phyloP scores from a whole-genome alignment of 2,329 filamentous ascomycete species.

The Huntiella abstrusa region DNA sequence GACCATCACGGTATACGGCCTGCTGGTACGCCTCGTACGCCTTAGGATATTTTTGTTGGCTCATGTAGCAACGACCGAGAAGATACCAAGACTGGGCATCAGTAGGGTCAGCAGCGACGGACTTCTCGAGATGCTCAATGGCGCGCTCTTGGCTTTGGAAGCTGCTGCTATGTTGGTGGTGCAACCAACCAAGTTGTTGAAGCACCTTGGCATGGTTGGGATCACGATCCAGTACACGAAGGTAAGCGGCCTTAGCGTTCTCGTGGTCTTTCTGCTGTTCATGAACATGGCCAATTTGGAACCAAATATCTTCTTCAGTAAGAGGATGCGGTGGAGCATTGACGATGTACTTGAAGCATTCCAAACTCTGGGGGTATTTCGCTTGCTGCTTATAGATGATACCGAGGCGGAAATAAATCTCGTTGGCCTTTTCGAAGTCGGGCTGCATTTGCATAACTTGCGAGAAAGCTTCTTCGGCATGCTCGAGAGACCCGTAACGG shows the following conservation, averaged over 20 bases:
- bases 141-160: conserved; percentile 89
- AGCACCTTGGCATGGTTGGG: conserved; percentile 95
- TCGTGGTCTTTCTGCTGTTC: conserved; percentile 99
- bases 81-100: conserved; percentile 99
- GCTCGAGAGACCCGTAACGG: conserved; percentile 85
- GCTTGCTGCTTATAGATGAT: conserved; percentile 99
- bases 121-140: conserved; percentile 94
- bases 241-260: conserved; percentile 78
- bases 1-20: conserved; percentile 90
- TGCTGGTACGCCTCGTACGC: conserved; percentile 98
- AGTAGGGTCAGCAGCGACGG: conserved; percentile 76
- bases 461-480: conserved; percentile 94
- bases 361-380: conserved; percentile 79
- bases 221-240: conserved; percentile 81
- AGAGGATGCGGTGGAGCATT: conserved; percentile 77
- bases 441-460: conserved; percentile 98
- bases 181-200: conserved; percentile 92
- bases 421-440: conserved; percentile 94
- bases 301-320: conserved; percentile 98
- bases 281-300: conserved; percentile 96
- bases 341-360: conserved; percentile 98
- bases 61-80: conserved; percentile 96
- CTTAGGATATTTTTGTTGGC: conserved; percentile 95
- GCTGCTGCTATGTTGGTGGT: conserved; percentile 85
- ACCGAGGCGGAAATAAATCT: conserved; percentile 96